Base-by-base conservation (phyloP, 495 filamentous ascomycete genomes). In the Daldinia grandis region DNA sequence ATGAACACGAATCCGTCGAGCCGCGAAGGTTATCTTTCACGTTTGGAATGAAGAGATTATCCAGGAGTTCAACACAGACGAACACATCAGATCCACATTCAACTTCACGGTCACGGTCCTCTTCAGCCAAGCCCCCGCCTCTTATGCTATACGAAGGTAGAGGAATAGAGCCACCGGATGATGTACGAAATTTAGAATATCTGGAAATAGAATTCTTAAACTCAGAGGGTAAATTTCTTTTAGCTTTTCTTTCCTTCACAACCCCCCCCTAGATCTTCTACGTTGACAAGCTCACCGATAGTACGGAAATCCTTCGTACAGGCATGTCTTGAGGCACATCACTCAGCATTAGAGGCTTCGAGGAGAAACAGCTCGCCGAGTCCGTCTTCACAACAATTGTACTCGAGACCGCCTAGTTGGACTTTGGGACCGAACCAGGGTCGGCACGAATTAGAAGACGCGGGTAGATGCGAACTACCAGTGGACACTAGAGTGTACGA, bases 271-370 rank as follows among this genome's bases (percentile, higher is more conserved):
- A 14, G 12, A 4, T 35, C 12, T 5, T 35, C 12, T 38, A 25
- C 6, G 4, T 47, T 53, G 10, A 28, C 21, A 10, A 15, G 31
- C 14, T 19, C 1, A 1, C 4, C 1, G 14, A 1, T 56, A 75
- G 73, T 75, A n/a, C 69, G 73, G 17, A 69, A 70, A 50, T 40
- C 49, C 28, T 73, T 75, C 56, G 58, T 75, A 44, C 67, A 47
- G 49, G 73, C 73, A 2, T 75, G 73, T 50, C 64, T 66, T 15
- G 62, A 75, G 44, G 69, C 73, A 5, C 69, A 75, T 17, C 51
- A 44, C 10, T 58, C 62, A 1, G 38, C 56, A 1, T 37, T 25
- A 28, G 56, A 40, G 1, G 51, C 44, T 28, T 49, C n/a, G 27
- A 59, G 61, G 33, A 24, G 58, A 49, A 64, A 56, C 30, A 56